Conservation (phyloP, 768 basidiomycete genomes). For the Pleurotus salmoneostramineus region DNA sequence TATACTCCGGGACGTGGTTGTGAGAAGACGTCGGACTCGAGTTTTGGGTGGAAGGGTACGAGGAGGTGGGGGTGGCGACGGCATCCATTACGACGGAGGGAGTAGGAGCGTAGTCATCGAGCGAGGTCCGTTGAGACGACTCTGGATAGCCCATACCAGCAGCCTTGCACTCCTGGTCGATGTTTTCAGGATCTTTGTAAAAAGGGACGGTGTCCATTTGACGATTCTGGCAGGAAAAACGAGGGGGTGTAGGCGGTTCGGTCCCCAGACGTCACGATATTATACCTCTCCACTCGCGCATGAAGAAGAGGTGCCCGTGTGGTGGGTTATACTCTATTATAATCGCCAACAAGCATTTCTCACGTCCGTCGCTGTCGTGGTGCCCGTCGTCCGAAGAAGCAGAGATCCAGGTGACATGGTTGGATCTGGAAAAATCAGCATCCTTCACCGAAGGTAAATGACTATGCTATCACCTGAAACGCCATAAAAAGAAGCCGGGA, state of each 20-base stretch:
- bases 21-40: neutral
- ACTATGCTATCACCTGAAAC: neutral
- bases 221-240: no score
- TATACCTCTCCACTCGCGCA: neutral
- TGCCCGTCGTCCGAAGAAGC: neutral
- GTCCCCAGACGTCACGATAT: neutral
- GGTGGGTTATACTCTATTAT: neutral
- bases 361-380: neutral
- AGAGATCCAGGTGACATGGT: no score
- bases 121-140: constrained; percentile 9
- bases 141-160: constrained; percentile 6
- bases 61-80: no score
- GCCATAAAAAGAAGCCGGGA: no score
- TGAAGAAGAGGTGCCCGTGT: no score
- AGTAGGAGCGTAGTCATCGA: constrained; percentile 3
- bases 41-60: neutral
- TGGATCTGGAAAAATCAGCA: neutral
- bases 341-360: neutral
- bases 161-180: neutral
- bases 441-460: neutral
- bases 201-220: neutral
- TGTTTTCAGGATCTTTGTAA: neutral
- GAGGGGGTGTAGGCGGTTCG: neutral
- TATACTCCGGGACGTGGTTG: no score
- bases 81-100: neutral